phyloP scores from a whole-genome alignment of 73 alveolate species.

The Paramecium pentaurelia region DNA sequence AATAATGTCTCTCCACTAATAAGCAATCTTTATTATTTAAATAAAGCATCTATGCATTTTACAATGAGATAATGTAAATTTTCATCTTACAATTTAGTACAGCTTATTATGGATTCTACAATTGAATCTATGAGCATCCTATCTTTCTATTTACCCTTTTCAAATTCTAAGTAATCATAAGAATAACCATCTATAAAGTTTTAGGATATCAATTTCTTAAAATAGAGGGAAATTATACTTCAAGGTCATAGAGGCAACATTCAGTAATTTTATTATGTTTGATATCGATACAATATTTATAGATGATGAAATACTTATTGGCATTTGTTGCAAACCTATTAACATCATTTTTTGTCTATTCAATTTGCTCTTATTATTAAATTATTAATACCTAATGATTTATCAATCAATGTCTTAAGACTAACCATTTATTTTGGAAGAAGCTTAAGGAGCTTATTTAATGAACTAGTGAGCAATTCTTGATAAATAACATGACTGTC shows the following conservation, averaged over 20 bases:
- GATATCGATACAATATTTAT: constrained; percentile 75
- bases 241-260: constrained; percentile 65
- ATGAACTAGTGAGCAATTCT: background rate
- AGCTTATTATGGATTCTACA: constrained; percentile 72
- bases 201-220: constrained; percentile 72
- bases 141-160: background rate
- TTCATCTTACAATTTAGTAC: constrained; percentile 75
- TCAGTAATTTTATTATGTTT: constrained; percentile 72
- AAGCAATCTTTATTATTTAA: background rate
- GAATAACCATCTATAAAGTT: constrained; percentile 82
- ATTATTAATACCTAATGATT: background rate
- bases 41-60: background rate
- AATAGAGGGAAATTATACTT: constrained; percentile 21
- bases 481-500: constrained; percentile 1
- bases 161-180: constrained; percentile 60
- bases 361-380: background rate
- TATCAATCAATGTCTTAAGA: background rate
- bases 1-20: background rate
- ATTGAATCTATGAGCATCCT: constrained; percentile 78
- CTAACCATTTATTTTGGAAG: background rate
- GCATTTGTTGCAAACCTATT: constrained; percentile 65
- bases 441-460: background rate
- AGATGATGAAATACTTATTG: constrained; percentile 77
- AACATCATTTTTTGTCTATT: background rate
- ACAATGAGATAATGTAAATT: constrained; percentile 54